A percentile compares a stretch with the other conserved stretches of the same genome.
These are phyloP conservation scores for Talaromyces funiculosus DNA, from an alignment of 2,329 filamentous ascomycete species.

Conservation along the genomic window DNA sequence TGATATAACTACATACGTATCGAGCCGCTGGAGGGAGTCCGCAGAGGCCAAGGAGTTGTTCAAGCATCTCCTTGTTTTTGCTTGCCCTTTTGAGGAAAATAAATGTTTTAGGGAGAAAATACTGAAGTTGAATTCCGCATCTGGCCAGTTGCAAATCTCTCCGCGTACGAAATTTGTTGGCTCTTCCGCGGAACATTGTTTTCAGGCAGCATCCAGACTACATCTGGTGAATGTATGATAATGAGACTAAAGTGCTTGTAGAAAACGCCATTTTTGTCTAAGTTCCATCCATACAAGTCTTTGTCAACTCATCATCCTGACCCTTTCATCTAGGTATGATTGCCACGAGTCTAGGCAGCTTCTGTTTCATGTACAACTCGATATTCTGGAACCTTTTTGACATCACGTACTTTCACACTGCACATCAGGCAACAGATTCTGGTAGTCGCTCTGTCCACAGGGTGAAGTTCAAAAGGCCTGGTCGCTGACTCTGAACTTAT, in stretches of 20 bases:
- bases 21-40: neutral
- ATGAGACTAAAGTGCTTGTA: no score
- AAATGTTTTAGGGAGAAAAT: no score
- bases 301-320: neutral
- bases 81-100: no score
- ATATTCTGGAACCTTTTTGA: neutral
- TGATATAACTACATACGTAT: neutral
- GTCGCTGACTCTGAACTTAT: no score
- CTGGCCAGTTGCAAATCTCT: neutral
- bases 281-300: neutral
- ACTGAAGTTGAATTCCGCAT: neutral
- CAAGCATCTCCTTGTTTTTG: neutral
- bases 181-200: no score
- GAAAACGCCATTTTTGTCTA: neutral
- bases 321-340: neutral
- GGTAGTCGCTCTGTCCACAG: neutral
- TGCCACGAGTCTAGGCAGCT: neutral
- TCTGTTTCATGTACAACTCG: neutral
- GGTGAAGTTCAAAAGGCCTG: no score
- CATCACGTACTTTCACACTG: neutral
- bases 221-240: no score
- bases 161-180: neutral
- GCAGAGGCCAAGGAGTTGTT: neutral
- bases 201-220: neutral
- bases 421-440: neutral